phyloP scores from a whole-genome alignment of 2,329 filamentous ascomycete species.

The Samsoniella hepiali region DNA sequence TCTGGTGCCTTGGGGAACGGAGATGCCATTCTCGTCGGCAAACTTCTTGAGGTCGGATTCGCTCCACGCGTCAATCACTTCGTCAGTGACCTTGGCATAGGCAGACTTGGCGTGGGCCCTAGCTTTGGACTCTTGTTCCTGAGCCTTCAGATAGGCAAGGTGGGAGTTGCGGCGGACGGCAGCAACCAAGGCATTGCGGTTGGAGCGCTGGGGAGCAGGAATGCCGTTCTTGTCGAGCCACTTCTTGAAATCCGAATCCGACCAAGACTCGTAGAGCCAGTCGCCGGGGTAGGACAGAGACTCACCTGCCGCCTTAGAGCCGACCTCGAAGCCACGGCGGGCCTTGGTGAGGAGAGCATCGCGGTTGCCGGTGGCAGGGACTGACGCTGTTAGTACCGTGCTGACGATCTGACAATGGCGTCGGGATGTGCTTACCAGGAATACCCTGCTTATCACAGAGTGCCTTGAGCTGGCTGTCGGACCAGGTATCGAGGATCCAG shows the following conservation, averaged over 20 bases:
- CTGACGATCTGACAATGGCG: background rate
- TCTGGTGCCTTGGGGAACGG: slow-evolving; percentile 86
- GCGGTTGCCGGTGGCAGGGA: slow-evolving; percentile 81
- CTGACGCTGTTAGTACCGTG: slow-evolving; percentile 33
- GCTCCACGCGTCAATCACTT: slow-evolving; percentile 84
- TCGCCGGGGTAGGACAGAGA: slow-evolving; percentile 84
- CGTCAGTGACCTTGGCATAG: slow-evolving; percentile 73
- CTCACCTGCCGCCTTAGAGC: slow-evolving; percentile 72
- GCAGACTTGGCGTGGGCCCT: slow-evolving; percentile 65
- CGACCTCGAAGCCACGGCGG: slow-evolving; percentile 75
- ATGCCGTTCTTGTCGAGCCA: slow-evolving; percentile 90
- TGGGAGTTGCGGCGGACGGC: slow-evolving; percentile 87
- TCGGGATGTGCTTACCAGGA: slow-evolving; percentile 48
- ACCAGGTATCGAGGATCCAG: slow-evolving; percentile 96
- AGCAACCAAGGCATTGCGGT: slow-evolving; percentile 84
- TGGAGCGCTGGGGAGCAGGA: slow-evolving; percentile 77
- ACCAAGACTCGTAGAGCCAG: slow-evolving; percentile 91
- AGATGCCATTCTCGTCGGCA: slow-evolving; percentile 82
- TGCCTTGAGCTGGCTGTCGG: slow-evolving; percentile 86
- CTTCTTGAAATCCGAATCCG: slow-evolving; percentile 87
- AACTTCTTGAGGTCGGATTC: slow-evolving; percentile 89
- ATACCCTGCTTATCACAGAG: slow-evolving; percentile 89
- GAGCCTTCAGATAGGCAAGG: slow-evolving; percentile 66
- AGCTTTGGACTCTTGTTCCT: slow-evolving; percentile 58
- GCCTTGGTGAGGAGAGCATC: slow-evolving; percentile 76